Evolutionary conservation across 257 asterid species (phyloP).

Genomic region (Catharanthus roseus): DNA sequence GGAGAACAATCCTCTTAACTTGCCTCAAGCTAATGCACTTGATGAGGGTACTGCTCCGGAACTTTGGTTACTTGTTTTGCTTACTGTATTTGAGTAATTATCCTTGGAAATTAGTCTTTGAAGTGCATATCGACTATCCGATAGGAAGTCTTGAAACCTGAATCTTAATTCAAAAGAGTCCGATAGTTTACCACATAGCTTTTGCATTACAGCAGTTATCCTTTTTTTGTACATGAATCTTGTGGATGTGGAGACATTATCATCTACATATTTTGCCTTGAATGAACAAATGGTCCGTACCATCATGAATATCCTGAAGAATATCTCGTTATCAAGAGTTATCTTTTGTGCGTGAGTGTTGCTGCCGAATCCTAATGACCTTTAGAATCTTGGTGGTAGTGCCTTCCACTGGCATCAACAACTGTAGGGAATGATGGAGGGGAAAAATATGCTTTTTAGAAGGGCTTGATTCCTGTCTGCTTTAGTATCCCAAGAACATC

Average conservation of each 20-base stretch:
- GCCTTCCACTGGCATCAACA: not conserved
- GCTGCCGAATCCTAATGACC: not conserved
- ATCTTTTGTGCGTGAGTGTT: not conserved
- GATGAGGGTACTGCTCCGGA: constrained; percentile 48
- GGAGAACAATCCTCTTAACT: constrained; percentile 33
- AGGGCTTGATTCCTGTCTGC: not conserved
- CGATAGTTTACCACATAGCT: not conserved
- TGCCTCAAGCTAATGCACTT: constrained; percentile 35
- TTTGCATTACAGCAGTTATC: not conserved
- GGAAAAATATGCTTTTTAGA: not conserved
- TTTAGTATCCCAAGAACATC: not conserved
- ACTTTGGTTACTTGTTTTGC: constrained; percentile 10
- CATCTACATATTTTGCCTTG: not conserved
- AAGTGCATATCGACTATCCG: not conserved
- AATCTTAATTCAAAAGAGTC: not conserved
- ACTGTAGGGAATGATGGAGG: not conserved
- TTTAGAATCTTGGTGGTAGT: not conserved
- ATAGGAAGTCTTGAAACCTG: not conserved
- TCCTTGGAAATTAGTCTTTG: not conserved
- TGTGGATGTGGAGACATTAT: not conserved
- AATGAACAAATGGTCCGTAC: not conserved
- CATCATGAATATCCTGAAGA: not conserved
- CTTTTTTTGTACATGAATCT: not conserved
- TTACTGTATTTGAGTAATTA: not conserved
- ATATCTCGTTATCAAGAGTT: not conserved